phyloP scores from a whole-genome alignment of 1,139 yeast genomes.

The Diutina pseudorugosa region DNA sequence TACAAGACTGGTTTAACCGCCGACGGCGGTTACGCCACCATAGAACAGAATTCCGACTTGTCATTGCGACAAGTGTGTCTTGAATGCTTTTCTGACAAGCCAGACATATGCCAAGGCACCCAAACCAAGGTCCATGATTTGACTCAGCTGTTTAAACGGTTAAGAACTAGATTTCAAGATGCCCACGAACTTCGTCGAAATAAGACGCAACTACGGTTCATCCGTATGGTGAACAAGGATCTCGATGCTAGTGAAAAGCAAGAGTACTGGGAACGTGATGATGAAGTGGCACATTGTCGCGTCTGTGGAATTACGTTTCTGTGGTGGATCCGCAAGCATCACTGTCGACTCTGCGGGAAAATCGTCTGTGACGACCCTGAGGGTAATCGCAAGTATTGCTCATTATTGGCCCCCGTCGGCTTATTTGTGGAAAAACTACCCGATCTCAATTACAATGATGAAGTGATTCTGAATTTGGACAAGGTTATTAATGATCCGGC shows the following conservation, averaged over 20 bases:
- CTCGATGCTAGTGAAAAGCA: background rate
- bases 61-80: background rate
- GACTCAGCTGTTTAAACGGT: background rate
- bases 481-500: constrained; percentile 8
- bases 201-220: background rate
- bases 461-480: constrained; percentile 14
- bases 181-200: background rate
- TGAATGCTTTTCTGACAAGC: background rate
- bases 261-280: constrained; percentile 53
- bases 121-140: background rate
- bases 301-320: constrained; percentile 51
- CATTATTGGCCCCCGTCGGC: constrained; percentile 54
- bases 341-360: constrained; percentile 75
- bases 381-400: constrained; percentile 33
- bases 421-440: constrained; percentile 33
- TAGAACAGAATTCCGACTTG: background rate
- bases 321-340: constrained; percentile 64
- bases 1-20: background rate
- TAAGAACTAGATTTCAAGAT: background rate
- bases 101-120: background rate
- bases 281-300: constrained; percentile 39
- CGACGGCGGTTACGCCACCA: background rate
- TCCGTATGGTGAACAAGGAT: background rate
- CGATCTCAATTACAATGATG: constrained; percentile 23
- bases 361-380: constrained; percentile 63